Percentiles rank a stretch among this genome's conserved stretches.
Conservation (phyloP, 345 rosid genomes). For the Erucastrum elatum region DNA sequence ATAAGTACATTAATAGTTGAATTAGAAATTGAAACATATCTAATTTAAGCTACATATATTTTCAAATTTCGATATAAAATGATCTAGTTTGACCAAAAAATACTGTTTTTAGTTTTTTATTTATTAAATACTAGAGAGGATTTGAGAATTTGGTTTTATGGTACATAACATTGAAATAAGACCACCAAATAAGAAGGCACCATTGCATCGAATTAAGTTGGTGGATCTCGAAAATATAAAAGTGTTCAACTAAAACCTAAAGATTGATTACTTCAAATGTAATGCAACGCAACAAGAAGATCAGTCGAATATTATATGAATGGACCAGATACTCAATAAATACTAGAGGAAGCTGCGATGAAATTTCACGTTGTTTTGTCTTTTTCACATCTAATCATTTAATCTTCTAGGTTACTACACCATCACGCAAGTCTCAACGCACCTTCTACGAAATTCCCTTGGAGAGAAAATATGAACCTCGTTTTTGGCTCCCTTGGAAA, state of each 20-base stretch:
- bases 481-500: slow-evolving; percentile 24
- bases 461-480: slow-evolving; percentile 23
- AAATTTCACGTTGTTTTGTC: slow-evolving; percentile 21
- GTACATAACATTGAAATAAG: neutral
- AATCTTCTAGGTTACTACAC: slow-evolving; percentile 11
- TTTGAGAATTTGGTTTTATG: too few relatives aligned
- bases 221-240: neutral
- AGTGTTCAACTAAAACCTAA: slow-evolving; percentile 3
- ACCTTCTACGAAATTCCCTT: slow-evolving; percentile 40
- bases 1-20: too few relatives aligned
- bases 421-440: slow-evolving; percentile 24
- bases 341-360: slow-evolving; percentile 32
- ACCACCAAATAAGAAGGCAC: neutral
- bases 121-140: too few relatives aligned
- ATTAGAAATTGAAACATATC: too few relatives aligned
- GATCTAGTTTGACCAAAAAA: too few relatives aligned
- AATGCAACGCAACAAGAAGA: slow-evolving; percentile 26
- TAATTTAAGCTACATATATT: too few relatives aligned
- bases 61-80: too few relatives aligned
- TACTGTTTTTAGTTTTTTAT: too few relatives aligned
- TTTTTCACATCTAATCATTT: slow-evolving; percentile 23
- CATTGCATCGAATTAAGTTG: neutral
- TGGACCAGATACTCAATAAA: neutral
- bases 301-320: neutral
- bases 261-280: slow-evolving; percentile 27